phyloP scores from a whole-genome alignment of 306 rosid species.

The Trifolium fragiferum region DNA sequence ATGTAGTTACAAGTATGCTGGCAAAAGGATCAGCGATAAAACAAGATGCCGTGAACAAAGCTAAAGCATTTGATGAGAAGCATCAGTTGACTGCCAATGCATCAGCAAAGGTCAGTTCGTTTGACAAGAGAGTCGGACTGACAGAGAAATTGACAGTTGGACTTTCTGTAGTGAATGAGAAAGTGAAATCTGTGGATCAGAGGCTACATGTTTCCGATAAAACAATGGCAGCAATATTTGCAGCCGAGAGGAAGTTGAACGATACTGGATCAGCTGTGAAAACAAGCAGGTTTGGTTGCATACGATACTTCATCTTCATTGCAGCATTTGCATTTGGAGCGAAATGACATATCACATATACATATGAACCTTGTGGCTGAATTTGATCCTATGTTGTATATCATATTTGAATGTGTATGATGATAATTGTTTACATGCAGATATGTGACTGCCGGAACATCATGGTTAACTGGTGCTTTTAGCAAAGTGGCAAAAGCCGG shows the following conservation, averaged over 20 bases:
- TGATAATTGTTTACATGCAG: conserved; percentile 49
- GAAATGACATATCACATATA: conserved; percentile 11
- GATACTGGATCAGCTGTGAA: conserved; percentile 93
- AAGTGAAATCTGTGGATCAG: conserved; percentile 88
- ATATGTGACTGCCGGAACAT: conserved; percentile 80
- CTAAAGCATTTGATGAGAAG: conserved; percentile 96
- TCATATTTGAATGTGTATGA: conserved; percentile 29
- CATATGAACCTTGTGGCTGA: not conserved
- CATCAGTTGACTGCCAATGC: conserved; percentile 86
- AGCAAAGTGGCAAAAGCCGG: conserved; percentile 87
- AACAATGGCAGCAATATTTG: conserved; percentile 91
- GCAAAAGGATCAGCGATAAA: conserved; percentile 87
- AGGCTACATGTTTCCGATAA: conserved; percentile 89
- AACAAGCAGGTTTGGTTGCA: conserved; percentile 79
- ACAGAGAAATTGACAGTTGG: conserved; percentile 84
- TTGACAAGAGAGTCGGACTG: conserved; percentile 82
- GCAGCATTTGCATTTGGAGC: not conserved
- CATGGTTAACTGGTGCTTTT: conserved; percentile 96
- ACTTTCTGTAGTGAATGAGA: conserved; percentile 82
- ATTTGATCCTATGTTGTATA: conserved; percentile 8
- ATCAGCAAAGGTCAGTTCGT: conserved; percentile 80
- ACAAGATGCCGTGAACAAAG: conserved; percentile 88
- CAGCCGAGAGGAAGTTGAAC: conserved; percentile 86
- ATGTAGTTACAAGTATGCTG: conserved; percentile 71
- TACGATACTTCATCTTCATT: conserved; percentile 27